Base-by-base conservation (phyloP, 2,329 filamentous ascomycete genomes). In the Aspergillus aculeatinus region DNA sequence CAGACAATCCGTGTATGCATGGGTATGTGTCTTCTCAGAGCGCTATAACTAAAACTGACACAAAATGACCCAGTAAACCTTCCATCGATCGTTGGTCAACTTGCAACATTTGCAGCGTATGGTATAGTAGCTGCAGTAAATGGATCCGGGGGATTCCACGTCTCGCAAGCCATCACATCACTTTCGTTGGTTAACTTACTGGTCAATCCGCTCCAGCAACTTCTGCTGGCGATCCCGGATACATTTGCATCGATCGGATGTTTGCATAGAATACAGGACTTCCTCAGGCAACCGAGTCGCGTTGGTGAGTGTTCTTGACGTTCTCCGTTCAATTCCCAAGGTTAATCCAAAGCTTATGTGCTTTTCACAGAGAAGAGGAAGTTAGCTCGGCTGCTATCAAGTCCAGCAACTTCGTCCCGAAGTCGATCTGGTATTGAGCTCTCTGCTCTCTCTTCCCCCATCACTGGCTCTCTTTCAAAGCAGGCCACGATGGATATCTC, bases 211-310 rank as follows among this genome's bases (percentile, higher is more conserved):
- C 70, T 79, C 0, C 69, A 66, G 1, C 71, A 71, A 10, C 69
- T 77, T 9, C 72, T 79, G 35, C 68, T 75, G 64, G 72, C 74
- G 5, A 67, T 79, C 27, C 69, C 72, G 2, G 63, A 70, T 5
- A 72, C 77, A 47, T 75, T 73, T 65, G 74, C 74, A 14, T 73
- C 74, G 10, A 63, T 78, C 3, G 76, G 74, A 4, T 77, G 75
- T 12, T 75, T 77, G 48, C 67, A 72, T 49, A 67, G 75, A 19
- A 76, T 79, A 42, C 60, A 66, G n/a, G 55, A 60, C 7, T 66
- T 65, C 9, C 29, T 75, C 72, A 62, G 66, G 49, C 63, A 31
- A 59, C 57, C 23, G 21, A 58, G 61, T 48, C 63, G 62, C 49
- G 21, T 51, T 21, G 64, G 69, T 62, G 50, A 60, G 55, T 25